Conservation (phyloP, 179 eudicot genomes). For the Beta lomatogona region DNA sequence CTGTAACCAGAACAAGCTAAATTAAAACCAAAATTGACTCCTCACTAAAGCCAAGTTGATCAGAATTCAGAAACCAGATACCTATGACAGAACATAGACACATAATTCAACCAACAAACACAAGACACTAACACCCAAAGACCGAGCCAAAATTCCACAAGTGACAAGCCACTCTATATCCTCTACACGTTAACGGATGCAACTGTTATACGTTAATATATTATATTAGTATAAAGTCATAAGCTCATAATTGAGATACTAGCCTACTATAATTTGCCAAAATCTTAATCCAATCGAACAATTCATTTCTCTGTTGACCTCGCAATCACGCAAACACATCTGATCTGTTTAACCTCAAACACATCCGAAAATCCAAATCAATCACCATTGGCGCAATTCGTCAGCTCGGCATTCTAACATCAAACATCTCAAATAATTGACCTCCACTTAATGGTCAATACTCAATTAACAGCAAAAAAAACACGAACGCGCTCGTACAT, state of each 20-base stretch:
- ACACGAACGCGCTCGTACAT: neutral
- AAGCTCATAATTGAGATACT: neutral
- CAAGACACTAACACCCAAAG: too few relatives aligned
- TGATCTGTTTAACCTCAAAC: neutral
- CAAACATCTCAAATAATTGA: too few relatives aligned
- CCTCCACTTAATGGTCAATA: too few relatives aligned
- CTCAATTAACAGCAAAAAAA: too few relatives aligned
- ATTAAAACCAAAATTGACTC: neutral
- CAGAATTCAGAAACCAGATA: too few relatives aligned
- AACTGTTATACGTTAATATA: neutral
- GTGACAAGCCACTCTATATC: neutral
- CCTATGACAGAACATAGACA: neutral
- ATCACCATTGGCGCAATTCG: neutral
- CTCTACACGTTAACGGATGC: neutral
- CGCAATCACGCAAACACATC: too few relatives aligned
- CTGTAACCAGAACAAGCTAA: constrained; percentile 46
- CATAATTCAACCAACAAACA: neutral
- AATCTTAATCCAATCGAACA: neutral
- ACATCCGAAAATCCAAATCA: neutral
- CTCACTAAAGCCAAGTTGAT: neutral
- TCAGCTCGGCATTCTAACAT: neutral
- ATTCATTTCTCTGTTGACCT: neutral
- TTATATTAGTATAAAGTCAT: neutral
- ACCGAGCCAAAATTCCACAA: neutral
- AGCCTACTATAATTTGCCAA: neutral